Conservation (phyloP, 768 basidiomycete species). For the Boletus insuetus region DNA sequence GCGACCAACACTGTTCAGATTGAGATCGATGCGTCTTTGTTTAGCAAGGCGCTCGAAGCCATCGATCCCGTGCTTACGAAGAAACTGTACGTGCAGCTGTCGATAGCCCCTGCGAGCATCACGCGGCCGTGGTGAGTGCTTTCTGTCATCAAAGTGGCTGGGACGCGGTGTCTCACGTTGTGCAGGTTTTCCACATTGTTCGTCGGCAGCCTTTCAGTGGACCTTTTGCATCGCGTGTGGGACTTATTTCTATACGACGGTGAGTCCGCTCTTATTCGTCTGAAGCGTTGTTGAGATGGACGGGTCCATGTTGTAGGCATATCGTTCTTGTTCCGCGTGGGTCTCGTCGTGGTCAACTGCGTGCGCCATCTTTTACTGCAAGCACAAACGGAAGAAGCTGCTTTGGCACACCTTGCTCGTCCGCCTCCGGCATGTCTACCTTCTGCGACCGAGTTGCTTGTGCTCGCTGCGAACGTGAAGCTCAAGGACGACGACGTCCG, state of each 20-base stretch:
- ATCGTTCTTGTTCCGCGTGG: conserved; percentile 72
- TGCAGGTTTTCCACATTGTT: conserved; percentile 73
- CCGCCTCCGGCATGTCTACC: conserved; percentile 57
- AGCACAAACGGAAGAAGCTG: conserved; percentile 42
- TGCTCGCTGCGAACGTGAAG: conserved; percentile 61
- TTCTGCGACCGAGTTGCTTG: conserved; percentile 55
- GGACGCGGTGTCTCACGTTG: neutral
- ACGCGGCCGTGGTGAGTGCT: conserved; percentile 59
- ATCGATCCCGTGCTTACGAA: conserved; percentile 60
- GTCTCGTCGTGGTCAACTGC: conserved; percentile 59
- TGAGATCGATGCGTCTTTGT: conserved; percentile 74
- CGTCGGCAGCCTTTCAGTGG: conserved; percentile 59
- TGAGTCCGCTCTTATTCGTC: conserved; percentile 26
- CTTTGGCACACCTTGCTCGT: conserved; percentile 46
- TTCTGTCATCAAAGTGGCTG: neutral
- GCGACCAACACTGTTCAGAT: conserved; percentile 56
- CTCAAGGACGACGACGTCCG: conserved; percentile 78
- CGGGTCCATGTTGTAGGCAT: conserved; percentile 46
- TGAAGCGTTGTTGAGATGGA: neutral
- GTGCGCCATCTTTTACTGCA: conserved; percentile 60
- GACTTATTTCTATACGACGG: conserved; percentile 83
- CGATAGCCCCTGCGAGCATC: conserved; percentile 52
- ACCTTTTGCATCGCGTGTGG: conserved; percentile 74
- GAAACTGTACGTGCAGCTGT: conserved; percentile 64
- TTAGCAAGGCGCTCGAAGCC: conserved; percentile 64